Conservation (phyloP, 768 basidiomycete species). For the Suillus brevipes region DNA sequence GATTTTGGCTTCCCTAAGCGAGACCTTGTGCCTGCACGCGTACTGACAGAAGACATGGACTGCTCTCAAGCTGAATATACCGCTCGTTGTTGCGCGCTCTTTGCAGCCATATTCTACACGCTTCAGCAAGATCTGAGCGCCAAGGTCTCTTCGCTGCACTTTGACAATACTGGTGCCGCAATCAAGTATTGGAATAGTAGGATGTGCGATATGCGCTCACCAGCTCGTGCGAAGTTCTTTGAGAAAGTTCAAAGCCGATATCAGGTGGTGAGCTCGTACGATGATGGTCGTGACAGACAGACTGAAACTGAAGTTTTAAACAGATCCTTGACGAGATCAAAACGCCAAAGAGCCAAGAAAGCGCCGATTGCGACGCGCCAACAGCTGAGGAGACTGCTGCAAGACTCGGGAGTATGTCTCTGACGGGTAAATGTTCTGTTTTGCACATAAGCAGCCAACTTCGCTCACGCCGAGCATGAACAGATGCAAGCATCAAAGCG, state of each 20-base stretch:
- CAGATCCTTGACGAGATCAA: neutral
- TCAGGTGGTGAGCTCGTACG: neutral
- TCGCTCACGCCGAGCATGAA: neutral
- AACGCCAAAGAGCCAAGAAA: neutral
- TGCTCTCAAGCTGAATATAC: constrained; percentile 2
- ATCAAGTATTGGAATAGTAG: neutral
- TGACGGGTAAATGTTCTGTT: neutral
- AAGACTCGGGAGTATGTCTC: neutral
- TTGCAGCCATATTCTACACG: constrained; percentile 15
- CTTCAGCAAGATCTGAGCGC: constrained; percentile 4
- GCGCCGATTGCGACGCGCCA: neutral
- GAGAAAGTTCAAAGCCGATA: neutral
- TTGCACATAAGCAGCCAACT: neutral
- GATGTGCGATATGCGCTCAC: neutral
- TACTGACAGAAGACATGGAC: constrained; percentile 11
- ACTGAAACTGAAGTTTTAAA: neutral
- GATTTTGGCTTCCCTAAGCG: constrained; percentile 18
- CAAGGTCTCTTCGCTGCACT: neutral
- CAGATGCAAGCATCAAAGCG: neutral
- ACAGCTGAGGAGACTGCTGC: neutral
- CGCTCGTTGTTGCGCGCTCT: constrained; percentile 12
- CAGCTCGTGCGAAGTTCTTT: constrained; percentile 2
- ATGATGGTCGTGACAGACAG: neutral
- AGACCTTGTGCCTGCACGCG: constrained; percentile 15
- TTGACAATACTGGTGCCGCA: neutral